Evolutionary conservation across 108 stramenopile genomes (phyloP).

Genomic region (Aureococcus anophagefferens): DNA sequence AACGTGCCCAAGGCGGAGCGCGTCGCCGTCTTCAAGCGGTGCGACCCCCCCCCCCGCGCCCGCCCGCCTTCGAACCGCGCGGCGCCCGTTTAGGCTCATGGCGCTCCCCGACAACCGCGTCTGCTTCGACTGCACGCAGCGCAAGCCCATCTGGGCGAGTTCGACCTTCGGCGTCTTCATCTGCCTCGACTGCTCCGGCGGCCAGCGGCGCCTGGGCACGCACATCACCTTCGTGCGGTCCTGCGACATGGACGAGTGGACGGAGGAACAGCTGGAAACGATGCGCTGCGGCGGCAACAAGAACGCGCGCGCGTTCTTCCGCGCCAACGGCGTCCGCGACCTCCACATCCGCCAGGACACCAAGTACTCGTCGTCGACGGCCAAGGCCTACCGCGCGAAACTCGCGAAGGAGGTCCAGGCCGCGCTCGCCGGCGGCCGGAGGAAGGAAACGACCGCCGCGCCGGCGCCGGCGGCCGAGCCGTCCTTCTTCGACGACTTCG

Average conservation of each 20-base stretch:
- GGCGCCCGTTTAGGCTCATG: slow-evolving; percentile 4
- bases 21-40: background rate
- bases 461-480: too few species aligned
- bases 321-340: slow-evolving; percentile 39
- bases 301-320: slow-evolving; percentile 42
- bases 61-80: too few species aligned
- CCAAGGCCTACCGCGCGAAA: slow-evolving; percentile 26
- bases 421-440: background rate
- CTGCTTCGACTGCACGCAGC: slow-evolving; percentile 75
- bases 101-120: slow-evolving; percentile 62
- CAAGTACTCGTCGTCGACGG: slow-evolving; percentile 37
- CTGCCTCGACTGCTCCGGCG: slow-evolving; percentile 95
- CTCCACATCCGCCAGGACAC: slow-evolving; percentile 19
- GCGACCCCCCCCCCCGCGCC: too few species aligned
- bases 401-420: slow-evolving; percentile 16
- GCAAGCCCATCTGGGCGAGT: slow-evolving; percentile 92
- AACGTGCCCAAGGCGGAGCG: background rate
- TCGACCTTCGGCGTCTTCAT: slow-evolving; percentile 81
- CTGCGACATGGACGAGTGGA: slow-evolving; percentile 19
- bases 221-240: slow-evolving; percentile 94
- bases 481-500: too few species aligned
- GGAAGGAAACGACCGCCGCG: slow-evolving; percentile 2
- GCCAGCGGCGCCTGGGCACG: slow-evolving; percentile 90
- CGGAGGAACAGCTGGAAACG: slow-evolving; percentile 28
- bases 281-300: slow-evolving; percentile 49